phyloP scores from a whole-genome alignment of 306 rosid species.

The Malus orientalis region DNA sequence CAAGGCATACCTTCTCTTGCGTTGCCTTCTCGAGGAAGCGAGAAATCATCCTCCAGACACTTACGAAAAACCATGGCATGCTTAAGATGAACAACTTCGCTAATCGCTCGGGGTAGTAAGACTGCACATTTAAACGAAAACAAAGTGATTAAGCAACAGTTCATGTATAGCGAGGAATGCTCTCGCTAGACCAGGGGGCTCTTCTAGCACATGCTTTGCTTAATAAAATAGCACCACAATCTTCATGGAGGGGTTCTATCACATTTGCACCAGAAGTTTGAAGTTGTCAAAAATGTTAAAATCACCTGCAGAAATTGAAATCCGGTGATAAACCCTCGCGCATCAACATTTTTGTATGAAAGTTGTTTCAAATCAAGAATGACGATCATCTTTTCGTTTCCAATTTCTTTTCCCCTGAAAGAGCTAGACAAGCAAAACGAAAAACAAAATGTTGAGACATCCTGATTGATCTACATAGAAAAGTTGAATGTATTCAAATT shows the following conservation, averaged over 20 bases:
- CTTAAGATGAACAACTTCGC: slow-evolving; percentile 54
- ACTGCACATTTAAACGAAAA: slow-evolving; percentile 30
- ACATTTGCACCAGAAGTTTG: neutral
- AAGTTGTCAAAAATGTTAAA: neutral
- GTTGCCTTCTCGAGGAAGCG: slow-evolving; percentile 81
- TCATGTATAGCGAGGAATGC: neutral
- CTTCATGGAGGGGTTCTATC: neutral
- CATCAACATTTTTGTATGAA: slow-evolving; percentile 58
- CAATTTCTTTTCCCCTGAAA: slow-evolving; percentile 63
- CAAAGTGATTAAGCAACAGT: neutral
- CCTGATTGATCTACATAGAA: neutral
- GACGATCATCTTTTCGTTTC: slow-evolving; percentile 72
- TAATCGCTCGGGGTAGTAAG: slow-evolving; percentile 91
- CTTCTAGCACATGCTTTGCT: neutral
- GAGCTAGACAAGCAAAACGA: slow-evolving; percentile 41
- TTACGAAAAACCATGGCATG: slow-evolving; percentile 86
- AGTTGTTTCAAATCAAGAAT: slow-evolving; percentile 66
- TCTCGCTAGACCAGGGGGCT: neutral
- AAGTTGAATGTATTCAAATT: too few relatives aligned
- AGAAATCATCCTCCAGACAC: slow-evolving; percentile 84
- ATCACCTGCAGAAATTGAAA: slow-evolving; percentile 84
- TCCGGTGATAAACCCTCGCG: slow-evolving; percentile 75
- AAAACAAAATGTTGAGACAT: neutral
- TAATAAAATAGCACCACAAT: neutral
- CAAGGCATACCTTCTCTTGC: slow-evolving; percentile 48